Conservation (phyloP, 768 basidiomycete genomes). For the Hortiboletus flavorubellus region DNA sequence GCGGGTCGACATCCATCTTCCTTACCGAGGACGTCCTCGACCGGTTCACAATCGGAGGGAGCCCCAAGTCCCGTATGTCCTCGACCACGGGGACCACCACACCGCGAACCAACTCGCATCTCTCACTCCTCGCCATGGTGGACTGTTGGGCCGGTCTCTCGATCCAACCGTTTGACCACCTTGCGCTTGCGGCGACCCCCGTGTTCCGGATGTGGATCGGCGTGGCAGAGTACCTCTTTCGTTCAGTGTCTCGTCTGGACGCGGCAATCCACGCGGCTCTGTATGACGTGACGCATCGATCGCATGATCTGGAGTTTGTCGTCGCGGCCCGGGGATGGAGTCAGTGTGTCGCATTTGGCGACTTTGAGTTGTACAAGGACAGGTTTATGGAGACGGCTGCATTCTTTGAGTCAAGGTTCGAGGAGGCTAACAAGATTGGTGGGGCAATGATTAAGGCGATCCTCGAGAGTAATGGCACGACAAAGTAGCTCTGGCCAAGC, state of each 20-base stretch:
- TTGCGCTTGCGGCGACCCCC: constrained; percentile 91
- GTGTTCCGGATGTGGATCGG: constrained; percentile 87
- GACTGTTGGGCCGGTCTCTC: constrained; percentile 91
- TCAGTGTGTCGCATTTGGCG: constrained; percentile 90
- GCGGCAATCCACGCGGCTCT: constrained; percentile 73
- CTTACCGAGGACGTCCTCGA: constrained; percentile 70
- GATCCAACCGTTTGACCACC: constrained; percentile 88
- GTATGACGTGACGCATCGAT: constrained; percentile 72
- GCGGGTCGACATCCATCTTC: constrained; percentile 58
- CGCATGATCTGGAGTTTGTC: constrained; percentile 93
- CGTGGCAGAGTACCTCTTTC: constrained; percentile 93
- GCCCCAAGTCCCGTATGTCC: constrained; percentile 11
- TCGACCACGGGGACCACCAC: constrained; percentile 30
- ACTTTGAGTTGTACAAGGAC: constrained; percentile 81
- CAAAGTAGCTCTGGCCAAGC: background rate
- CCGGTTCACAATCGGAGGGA: constrained; percentile 76
- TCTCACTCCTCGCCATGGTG: constrained; percentile 95
- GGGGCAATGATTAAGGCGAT: constrained; percentile 89
- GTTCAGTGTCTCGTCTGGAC: constrained; percentile 58
- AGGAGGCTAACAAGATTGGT: constrained; percentile 78
- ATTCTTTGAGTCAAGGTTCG: constrained; percentile 88
- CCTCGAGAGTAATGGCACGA: constrained; percentile 45
- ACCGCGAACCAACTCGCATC: constrained; percentile 73
- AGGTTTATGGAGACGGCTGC: constrained; percentile 75
- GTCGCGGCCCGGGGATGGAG: constrained; percentile 94